phyloP scores from a whole-genome alignment of 768 basidiomycete genomes.

The Pilatotrama ljubarskyi region DNA sequence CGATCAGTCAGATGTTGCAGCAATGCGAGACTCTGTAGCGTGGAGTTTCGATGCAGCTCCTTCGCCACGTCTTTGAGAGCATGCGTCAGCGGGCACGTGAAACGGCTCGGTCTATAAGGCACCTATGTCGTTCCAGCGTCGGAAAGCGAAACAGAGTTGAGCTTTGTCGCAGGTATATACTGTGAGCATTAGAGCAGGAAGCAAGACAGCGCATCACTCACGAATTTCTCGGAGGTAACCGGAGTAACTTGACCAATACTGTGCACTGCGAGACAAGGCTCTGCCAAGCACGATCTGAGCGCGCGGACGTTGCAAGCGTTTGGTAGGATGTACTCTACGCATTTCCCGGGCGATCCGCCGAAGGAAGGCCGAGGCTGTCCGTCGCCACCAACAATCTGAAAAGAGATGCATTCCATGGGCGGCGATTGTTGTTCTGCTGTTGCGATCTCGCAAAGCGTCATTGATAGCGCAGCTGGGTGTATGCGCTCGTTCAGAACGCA shows the following conservation, averaged over 20 bases:
- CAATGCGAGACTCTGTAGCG: constrained; percentile 54
- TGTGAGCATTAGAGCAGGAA: not conserved
- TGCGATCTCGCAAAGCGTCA: constrained; percentile 80
- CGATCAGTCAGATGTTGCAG: constrained; percentile 46
- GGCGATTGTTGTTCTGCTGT: constrained; percentile 68
- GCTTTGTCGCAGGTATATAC: constrained; percentile 42
- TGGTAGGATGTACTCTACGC: constrained; percentile 48
- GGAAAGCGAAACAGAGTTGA: constrained; percentile 75
- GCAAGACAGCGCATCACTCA: constrained; percentile 38
- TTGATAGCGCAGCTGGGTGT: constrained; percentile 62
- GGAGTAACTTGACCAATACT: constrained; percentile 85
- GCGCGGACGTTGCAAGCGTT: not conserved
- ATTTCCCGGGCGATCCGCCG: constrained; percentile 39
- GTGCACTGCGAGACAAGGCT: constrained; percentile 73
- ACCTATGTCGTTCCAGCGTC: constrained; percentile 77
- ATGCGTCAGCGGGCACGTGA: not conserved
- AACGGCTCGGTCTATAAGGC: constrained; percentile 6
- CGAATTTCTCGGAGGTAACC: constrained; percentile 80
- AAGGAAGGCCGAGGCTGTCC: not conserved
- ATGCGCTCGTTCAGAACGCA: not conserved
- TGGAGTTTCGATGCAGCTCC: constrained; percentile 66
- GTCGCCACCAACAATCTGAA: not conserved
- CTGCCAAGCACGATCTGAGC: constrained; percentile 35
- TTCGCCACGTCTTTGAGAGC: constrained; percentile 53
- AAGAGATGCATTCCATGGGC: constrained; percentile 60